These are phyloP conservation scores for Thelephora ganbajun DNA, from an alignment of 768 basidiomycete genomes.

Conservation along the genomic window DNA sequence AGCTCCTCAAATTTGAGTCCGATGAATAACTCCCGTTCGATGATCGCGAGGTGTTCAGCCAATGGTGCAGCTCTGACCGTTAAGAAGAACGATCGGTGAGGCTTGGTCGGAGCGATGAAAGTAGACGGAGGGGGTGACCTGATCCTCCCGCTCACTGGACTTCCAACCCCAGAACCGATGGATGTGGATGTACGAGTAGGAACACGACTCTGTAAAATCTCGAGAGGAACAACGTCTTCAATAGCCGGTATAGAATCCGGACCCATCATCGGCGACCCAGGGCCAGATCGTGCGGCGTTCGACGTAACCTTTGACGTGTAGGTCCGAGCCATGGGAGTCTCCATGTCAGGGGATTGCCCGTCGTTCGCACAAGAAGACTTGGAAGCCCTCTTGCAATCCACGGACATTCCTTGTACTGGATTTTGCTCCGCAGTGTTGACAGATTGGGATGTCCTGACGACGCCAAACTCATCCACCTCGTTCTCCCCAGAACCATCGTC, in stretches of 20 bases:
- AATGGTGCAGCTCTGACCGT: slow-evolving; percentile 42
- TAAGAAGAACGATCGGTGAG: slow-evolving; percentile 65
- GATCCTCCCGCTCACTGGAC: not conserved
- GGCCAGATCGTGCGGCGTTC: not conserved
- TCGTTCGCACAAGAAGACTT: not conserved
- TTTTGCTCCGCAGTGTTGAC: no score
- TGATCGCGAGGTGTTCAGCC: slow-evolving; percentile 73
- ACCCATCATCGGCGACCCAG: slow-evolving; percentile 2
- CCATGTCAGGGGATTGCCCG: not conserved
- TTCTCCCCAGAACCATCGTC: slow-evolving; percentile 20
- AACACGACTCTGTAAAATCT: slow-evolving; percentile 51
- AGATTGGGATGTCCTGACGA: not conserved
- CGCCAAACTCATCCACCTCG: not conserved
- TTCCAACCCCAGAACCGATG: slow-evolving; percentile 9
- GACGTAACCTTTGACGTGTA: not conserved
- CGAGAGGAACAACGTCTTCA: slow-evolving; percentile 53
- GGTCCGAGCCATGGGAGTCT: not conserved
- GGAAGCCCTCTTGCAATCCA: not conserved
- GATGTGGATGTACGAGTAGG: slow-evolving; percentile 23
- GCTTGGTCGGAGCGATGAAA: slow-evolving; percentile 20
- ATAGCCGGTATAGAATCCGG: slow-evolving; percentile 33
- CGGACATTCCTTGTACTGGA: not conserved
- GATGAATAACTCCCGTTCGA: slow-evolving; percentile 79
- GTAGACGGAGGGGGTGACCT: slow-evolving; percentile 18
- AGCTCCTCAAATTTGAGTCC: slow-evolving; percentile 80